Percentiles rank a stretch among this genome's conserved stretches.
Evolutionary conservation across 306 rosid species (phyloP).

Genomic region (Fagus crenata): DNA sequence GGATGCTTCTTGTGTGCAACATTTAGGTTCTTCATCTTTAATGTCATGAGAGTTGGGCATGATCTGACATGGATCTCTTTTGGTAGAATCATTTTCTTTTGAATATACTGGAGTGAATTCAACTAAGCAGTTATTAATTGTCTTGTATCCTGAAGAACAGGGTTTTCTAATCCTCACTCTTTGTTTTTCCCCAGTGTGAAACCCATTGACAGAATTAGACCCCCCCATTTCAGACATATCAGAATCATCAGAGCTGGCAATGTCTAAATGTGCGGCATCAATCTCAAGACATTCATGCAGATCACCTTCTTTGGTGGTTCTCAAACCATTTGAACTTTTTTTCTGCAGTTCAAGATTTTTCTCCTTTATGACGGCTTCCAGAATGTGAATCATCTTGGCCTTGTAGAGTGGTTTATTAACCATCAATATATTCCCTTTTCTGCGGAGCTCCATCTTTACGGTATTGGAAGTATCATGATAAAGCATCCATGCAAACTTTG

Average conservation of each 20-base stretch:
- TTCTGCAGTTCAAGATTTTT: constrained; percentile 62
- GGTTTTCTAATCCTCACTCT: constrained; percentile 33
- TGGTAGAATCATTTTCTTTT: constrained; percentile 39
- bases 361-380: constrained; percentile 73
- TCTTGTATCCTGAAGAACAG: constrained; percentile 41
- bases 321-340: constrained; percentile 41
- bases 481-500: constrained; percentile 87
- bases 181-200: constrained; percentile 41
- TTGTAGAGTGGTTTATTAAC: constrained; percentile 82
- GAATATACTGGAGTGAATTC: constrained; percentile 49
- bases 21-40: constrained; percentile 29
- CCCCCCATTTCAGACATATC: constrained; percentile 51
- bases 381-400: constrained; percentile 77
- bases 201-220: constrained; percentile 36
- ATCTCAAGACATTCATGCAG: constrained; percentile 77
- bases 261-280: constrained; percentile 78
- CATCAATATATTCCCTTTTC: constrained; percentile 73
- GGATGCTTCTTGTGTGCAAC: constrained; percentile 29
- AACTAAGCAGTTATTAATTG: constrained; percentile 46
- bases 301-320: constrained; percentile 57
- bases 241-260: constrained; percentile 81
- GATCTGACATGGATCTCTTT: constrained; percentile 41
- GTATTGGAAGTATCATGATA: constrained; percentile 86
- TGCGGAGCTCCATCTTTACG: constrained; percentile 81
- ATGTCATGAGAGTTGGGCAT: constrained; percentile 23